phyloP scores from a whole-genome alignment of 208 protist genomes.

The Wallacemonas sp. region DNA sequence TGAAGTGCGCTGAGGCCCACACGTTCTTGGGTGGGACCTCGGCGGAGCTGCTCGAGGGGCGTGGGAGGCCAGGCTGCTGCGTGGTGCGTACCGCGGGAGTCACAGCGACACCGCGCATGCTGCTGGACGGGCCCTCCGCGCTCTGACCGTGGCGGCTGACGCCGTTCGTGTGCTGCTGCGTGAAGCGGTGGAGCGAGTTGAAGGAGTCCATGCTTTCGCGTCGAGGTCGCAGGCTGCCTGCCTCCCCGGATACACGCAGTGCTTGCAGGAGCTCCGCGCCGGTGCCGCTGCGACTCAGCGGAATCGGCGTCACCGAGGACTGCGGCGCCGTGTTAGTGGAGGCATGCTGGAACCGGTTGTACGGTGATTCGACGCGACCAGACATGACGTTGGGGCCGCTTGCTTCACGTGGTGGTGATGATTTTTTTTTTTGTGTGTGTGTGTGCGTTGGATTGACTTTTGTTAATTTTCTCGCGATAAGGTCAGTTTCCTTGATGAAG shows the following conservation, averaged over 20 bases:
- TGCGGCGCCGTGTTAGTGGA: slow-evolving; percentile 2
- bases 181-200: slow-evolving; percentile 16
- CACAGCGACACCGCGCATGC: too few species aligned
- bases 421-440: slow-evolving; percentile 5
- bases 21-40: neutral
- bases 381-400: neutral
- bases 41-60: neutral
- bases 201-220: slow-evolving; percentile 20
- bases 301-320: neutral
- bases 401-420: neutral
- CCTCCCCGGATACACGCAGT: slow-evolving; percentile 4
- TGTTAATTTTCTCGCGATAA: too few species aligned
- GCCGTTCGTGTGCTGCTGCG: slow-evolving; percentile 11
- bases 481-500: neutral
- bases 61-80: neutral
- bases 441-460: too few species aligned
- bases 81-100: neutral
- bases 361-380: neutral
- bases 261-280: slow-evolving; percentile 11
- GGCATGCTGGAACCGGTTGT: slow-evolving; percentile 17
- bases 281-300: slow-evolving; percentile 5
- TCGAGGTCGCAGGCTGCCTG: neutral
- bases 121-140: too few species aligned
- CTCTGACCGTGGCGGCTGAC: neutral
- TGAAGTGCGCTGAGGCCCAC: slow-evolving; percentile 15